Evolutionary conservation across 805 yeast species (phyloP).

Genomic region (Ogataea zsoltii): DNA sequence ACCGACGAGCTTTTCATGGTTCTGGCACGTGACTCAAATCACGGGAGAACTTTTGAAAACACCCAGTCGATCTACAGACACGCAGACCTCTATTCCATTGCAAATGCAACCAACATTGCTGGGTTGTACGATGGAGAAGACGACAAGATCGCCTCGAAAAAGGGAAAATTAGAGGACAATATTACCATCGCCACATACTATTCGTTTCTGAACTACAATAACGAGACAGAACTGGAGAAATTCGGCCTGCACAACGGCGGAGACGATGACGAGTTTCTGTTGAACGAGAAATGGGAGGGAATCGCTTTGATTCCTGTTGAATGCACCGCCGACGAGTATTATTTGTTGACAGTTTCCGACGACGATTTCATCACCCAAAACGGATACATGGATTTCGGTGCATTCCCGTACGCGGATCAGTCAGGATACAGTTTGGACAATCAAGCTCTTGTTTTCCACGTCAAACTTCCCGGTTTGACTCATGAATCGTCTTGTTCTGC

Average conservation of each 20-base stretch:
- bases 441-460: slow-evolving; percentile 32
- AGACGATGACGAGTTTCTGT: slow-evolving; percentile 22
- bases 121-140: slow-evolving; percentile 32
- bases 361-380: slow-evolving; percentile 35
- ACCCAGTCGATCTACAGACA: slow-evolving; percentile 32
- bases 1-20: slow-evolving; percentile 31
- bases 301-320: slow-evolving; percentile 32
- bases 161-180: slow-evolving; percentile 25
- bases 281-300: slow-evolving; percentile 38
- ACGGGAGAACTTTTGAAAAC: slow-evolving; percentile 26
- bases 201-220: slow-evolving; percentile 29
- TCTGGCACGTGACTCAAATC: slow-evolving; percentile 32
- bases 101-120: slow-evolving; percentile 31
- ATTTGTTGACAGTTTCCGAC: slow-evolving; percentile 29
- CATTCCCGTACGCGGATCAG: slow-evolving; percentile 24
- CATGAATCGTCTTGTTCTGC: not conserved
- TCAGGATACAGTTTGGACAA: slow-evolving; percentile 31
- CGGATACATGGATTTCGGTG: slow-evolving; percentile 31
- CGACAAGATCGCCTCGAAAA: slow-evolving; percentile 27
- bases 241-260: slow-evolving; percentile 38
- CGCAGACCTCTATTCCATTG: slow-evolving; percentile 30
- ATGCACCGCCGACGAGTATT: slow-evolving; percentile 34
- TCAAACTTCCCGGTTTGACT: slow-evolving; percentile 5
- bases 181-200: slow-evolving; percentile 30
- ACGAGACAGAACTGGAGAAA: slow-evolving; percentile 28